Percentiles rank a stretch among this genome's conserved stretches.
Conservation (phyloP, 768 basidiomycete species). For the Lentinula sp. region DNA sequence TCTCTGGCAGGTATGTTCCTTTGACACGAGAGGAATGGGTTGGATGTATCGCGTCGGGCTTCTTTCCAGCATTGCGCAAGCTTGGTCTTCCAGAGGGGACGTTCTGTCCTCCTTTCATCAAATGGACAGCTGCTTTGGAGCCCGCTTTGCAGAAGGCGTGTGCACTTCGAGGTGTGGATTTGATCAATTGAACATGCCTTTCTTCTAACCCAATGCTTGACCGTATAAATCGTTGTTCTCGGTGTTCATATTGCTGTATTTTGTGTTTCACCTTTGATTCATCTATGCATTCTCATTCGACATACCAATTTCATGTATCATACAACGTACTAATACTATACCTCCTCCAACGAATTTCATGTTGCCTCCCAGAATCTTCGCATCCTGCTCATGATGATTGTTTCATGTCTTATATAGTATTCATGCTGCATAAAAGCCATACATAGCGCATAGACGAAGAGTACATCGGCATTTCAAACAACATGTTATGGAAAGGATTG, state of each 20-base stretch:
- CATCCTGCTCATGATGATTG: neutral
- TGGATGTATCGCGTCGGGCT: slow-evolving; percentile 28
- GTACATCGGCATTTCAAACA: neutral
- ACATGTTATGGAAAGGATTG: neutral
- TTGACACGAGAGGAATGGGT: slow-evolving; percentile 35
- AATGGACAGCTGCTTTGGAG: slow-evolving; percentile 23
- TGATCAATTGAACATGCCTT: neutral
- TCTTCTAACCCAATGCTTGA: too few species aligned
- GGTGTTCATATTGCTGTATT: too few species aligned
- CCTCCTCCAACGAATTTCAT: too few species aligned
- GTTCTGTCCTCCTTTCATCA: slow-evolving; percentile 29
- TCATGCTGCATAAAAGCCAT: neutral
- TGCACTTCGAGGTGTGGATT: slow-evolving; percentile 15
- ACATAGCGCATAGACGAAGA: neutral
- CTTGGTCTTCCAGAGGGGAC: slow-evolving; percentile 34
- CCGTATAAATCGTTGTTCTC: neutral
- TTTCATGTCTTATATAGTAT: neutral
- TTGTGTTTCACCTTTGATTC: too few species aligned
- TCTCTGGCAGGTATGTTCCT: slow-evolving; percentile 33
- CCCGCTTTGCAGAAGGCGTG: slow-evolving; percentile 13
- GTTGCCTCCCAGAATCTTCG: too few species aligned
- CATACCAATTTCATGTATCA: too few species aligned
- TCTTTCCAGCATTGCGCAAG: slow-evolving; percentile 24
- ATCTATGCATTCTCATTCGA: too few species aligned
- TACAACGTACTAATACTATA: too few species aligned